These are phyloP conservation scores for Haplosporangium gracile DNA, from an alignment of 192 early-diverging fungal genomes.

Conservation along the genomic window DNA sequence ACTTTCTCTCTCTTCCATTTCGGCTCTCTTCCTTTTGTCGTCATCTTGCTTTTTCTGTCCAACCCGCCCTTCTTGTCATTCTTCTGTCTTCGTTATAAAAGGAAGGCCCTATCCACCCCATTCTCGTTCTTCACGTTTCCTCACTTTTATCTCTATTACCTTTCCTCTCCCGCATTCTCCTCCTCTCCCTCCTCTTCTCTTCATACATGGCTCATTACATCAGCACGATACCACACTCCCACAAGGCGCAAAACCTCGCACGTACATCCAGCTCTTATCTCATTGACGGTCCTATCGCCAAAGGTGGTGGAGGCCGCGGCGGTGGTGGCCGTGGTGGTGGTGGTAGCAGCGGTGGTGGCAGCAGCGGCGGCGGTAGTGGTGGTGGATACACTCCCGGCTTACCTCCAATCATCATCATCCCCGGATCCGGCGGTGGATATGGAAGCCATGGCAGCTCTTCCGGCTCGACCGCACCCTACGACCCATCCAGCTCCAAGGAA, in stretches of 20 bases:
- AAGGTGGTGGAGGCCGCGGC: background rate
- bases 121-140: background rate
- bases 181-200: background rate
- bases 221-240: background rate
- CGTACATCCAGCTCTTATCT: background rate
- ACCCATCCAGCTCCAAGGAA: background rate
- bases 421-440: background rate
- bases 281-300: background rate
- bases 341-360: background rate
- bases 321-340: background rate
- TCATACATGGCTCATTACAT: background rate
- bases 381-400: background rate
- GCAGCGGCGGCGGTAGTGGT: background rate
- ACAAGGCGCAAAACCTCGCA: background rate
- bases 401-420: background rate
- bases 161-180: background rate
- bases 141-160: background rate
- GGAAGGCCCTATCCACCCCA: background rate
- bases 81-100: conserved; percentile 4
- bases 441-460: background rate
- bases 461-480: background rate
- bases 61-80: background rate
- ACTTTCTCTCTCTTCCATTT: background rate
- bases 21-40: background rate
- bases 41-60: background rate